phyloP scores from a whole-genome alignment of 2,329 filamentous ascomycete species.

The Ramularia endophylla region DNA sequence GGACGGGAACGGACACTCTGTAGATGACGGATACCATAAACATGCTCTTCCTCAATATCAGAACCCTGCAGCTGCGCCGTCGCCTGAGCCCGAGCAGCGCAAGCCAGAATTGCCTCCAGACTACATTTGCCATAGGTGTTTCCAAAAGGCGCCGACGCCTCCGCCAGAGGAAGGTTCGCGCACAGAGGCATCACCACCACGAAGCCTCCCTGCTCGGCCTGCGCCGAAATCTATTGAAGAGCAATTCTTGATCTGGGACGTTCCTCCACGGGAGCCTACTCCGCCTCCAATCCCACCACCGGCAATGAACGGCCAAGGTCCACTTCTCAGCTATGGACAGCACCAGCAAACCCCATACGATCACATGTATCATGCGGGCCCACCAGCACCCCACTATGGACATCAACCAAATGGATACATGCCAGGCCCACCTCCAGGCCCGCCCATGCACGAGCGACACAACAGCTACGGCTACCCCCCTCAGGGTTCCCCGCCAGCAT shows the following conservation, averaged over 20 bases:
- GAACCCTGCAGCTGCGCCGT: constrained; percentile 16
- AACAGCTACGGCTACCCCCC: constrained; percentile 17
- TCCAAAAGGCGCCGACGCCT: constrained; percentile 38
- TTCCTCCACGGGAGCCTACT: constrained; percentile 16
- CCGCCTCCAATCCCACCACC: constrained; percentile 12
- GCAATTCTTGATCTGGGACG: constrained; percentile 26
- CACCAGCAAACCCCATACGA: background rate
- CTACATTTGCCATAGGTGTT: constrained; percentile 46
- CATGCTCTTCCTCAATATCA: constrained; percentile 21
- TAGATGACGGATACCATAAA: constrained; percentile 21
- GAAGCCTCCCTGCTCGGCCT: constrained; percentile 6
- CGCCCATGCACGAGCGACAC: constrained; percentile 22
- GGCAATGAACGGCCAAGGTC: constrained; percentile 9
- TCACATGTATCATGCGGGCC: background rate
- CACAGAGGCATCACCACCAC: constrained; percentile 21
- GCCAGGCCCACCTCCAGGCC: constrained; percentile 7
- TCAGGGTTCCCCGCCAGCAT: constrained; percentile 14
- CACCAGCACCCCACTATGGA: constrained; percentile 15
- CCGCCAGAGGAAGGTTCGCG: constrained; percentile 26
- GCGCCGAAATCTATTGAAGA: constrained; percentile 17
- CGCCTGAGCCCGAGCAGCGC: constrained; percentile 9
- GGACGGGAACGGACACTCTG: constrained; percentile 14
- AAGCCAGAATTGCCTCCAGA: constrained; percentile 14
- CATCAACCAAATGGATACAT: constrained; percentile 24
- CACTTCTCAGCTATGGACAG: background rate